Base-by-base conservation (phyloP, 2,329 filamentous ascomycete species). In the Teratosphaeria destructans region DNA sequence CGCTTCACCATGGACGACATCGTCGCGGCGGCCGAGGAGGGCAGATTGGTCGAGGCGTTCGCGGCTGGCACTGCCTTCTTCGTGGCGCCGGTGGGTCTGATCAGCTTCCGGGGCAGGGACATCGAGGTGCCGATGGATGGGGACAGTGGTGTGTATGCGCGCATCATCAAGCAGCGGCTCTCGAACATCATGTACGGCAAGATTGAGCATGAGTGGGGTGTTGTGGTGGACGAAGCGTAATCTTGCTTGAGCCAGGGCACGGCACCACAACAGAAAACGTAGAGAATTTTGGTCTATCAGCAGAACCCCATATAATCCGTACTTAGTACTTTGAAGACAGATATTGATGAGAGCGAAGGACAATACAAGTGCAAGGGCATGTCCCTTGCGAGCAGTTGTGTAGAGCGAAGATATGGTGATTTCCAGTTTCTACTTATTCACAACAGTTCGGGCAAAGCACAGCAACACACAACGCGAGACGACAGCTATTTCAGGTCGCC, bases 1-100 rank as follows among this genome's bases (percentile, higher is more conserved):
- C 85, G 85, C 64, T 94, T 93, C 75, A 90, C 85, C 26, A 95
- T 96, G 71, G 77, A 81, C 34, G 91, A 96, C 74, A 74, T 96
- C 16, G 71, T 85, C 32, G 82, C 87, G 70, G 90, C 91, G 1
- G 77, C 84, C 29, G 76, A 81, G 52, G 89, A 96, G 70, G 90
- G 89, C 2, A 80, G 91, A 2, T 74, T 96, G 52, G 73, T 96
- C 10, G 92, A 96, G 77, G 83, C 89, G 1, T 96, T 96, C 71
- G 89, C 88, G 7, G 85, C 88, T 37, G 92, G 93, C 19, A 96
- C 92, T 63, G 92, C 92, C 59, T 79, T 77, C 72, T 80, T 80
- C 63, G 72, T 80, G 54, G 74, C 77, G 3, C 77, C 78, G 0
- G 72, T 80, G 14, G 71, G 71, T 12, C 62, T 74, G 57, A 78